Evolutionary conservation across 345 rosid genomes (phyloP).

Genomic region (Boechera divaricarpa): DNA sequence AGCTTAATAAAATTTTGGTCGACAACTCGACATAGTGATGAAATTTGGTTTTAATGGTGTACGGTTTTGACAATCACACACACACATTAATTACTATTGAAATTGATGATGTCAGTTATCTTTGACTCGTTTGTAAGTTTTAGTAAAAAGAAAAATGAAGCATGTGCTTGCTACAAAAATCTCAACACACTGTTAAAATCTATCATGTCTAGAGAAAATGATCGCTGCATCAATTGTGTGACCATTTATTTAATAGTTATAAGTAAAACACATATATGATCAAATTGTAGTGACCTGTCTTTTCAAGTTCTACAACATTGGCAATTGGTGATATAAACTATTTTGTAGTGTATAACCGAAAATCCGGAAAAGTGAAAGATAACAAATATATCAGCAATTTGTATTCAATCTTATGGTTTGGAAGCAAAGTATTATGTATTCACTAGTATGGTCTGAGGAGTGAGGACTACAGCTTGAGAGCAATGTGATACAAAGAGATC

Average conservation of each 20-base stretch:
- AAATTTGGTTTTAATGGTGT: background rate
- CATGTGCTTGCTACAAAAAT: background rate
- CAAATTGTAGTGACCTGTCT: background rate
- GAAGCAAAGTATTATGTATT: background rate
- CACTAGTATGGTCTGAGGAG: background rate
- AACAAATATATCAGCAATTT: background rate
- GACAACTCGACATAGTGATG: background rate
- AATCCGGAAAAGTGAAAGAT: background rate
- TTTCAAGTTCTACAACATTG: background rate
- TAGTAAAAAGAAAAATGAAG: background rate
- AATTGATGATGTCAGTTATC: background rate
- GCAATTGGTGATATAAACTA: background rate
- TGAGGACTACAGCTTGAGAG: background rate
- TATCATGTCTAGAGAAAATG: background rate
- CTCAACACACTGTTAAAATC: background rate
- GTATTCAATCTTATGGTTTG: background rate
- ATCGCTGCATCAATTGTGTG: background rate
- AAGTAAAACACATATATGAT: background rate
- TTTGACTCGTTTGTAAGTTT: background rate
- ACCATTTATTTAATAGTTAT: background rate
- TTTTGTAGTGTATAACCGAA: background rate
- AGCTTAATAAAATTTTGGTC: too few relatives aligned
- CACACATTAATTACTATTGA: background rate
- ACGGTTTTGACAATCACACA: background rate
- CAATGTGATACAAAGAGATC: conserved; percentile 5